Percentiles rank a stretch among this genome's conserved stretches.
These are phyloP conservation scores for Pichia deserticola DNA, from an alignment of 805 yeast genomes.

Conservation along the genomic window DNA sequence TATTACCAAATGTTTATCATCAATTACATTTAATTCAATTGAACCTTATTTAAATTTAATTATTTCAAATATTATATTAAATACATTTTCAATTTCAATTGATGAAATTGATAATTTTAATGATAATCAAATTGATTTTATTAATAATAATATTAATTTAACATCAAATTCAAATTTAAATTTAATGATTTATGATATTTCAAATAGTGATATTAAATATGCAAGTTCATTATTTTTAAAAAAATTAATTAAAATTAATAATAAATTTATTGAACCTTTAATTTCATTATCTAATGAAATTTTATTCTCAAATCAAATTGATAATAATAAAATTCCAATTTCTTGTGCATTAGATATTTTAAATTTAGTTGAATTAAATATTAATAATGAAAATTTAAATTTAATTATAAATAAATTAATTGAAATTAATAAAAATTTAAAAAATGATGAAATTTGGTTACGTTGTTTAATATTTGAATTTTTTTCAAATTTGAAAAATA, in stretches of 20 bases:
- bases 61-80: constrained; percentile 66
- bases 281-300: constrained; percentile 4
- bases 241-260: constrained; percentile 3
- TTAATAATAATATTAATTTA: constrained; percentile 44
- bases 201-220: constrained; percentile 5
- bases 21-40: constrained; percentile 27
- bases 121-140: constrained; percentile 82
- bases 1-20: not conserved
- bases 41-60: constrained; percentile 59
- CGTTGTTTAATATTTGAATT: constrained; percentile 10
- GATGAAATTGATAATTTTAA: constrained; percentile 69
- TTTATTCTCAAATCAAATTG: not conserved
- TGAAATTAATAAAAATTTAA: not conserved
- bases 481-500: constrained; percentile 4
- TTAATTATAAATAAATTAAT: not conserved
- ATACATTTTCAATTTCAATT: constrained; percentile 63
- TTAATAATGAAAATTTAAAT: not conserved
- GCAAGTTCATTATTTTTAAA: constrained; percentile 7
- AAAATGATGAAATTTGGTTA: constrained; percentile 6
- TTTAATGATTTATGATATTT: not conserved
- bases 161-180: not conserved
- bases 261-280: constrained; percentile 5
- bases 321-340: not conserved
- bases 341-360: constrained; percentile 9
- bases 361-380: constrained; percentile 2